A percentile compares a stretch with the other conserved stretches of the same genome.
phyloP scores from a whole-genome alignment of 2,329 filamentous ascomycete genomes.

The Botrytis elliptica region DNA sequence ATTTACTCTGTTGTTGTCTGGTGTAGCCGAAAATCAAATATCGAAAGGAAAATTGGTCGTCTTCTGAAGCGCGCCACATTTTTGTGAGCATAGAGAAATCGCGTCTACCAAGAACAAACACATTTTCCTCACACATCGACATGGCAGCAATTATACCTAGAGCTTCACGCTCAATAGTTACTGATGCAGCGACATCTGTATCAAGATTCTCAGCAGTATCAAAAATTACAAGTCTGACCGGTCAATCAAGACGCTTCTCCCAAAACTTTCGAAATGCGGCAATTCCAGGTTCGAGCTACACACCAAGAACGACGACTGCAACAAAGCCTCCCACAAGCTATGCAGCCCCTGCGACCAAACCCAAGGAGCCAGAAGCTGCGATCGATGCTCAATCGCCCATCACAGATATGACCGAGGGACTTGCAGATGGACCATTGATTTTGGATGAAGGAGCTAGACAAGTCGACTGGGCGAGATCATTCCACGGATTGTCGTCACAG shows the following conservation, averaged over 20 bases:
- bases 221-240: neutral
- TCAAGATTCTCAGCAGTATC: conserved; percentile 7
- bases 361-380: conserved; percentile 55
- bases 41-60: neutral
- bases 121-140: neutral
- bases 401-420: conserved; percentile 47
- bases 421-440: conserved; percentile 50
- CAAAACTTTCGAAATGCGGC: conserved; percentile 29
- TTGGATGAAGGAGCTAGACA: conserved; percentile 50
- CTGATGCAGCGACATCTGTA: conserved; percentile 24
- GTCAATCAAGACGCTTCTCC: conserved; percentile 29
- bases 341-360: conserved; percentile 4
- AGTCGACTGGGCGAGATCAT: conserved; percentile 73
- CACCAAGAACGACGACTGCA: conserved; percentile 26
- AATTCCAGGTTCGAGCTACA: conserved; percentile 32
- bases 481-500: conserved; percentile 63
- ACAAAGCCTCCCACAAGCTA: conserved; percentile 17
- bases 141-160: conserved; percentile 21
- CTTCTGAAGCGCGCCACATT: conserved; percentile 4
- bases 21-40: neutral
- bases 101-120: conserved; percentile 17
- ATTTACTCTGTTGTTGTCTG: neutral
- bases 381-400: conserved; percentile 44
- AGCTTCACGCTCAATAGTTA: conserved; percentile 30
- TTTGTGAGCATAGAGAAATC: conserved; percentile 11